phyloP scores from a whole-genome alignment of 2,329 filamentous ascomycete species.

The Chaetomiaceae sp. region DNA sequence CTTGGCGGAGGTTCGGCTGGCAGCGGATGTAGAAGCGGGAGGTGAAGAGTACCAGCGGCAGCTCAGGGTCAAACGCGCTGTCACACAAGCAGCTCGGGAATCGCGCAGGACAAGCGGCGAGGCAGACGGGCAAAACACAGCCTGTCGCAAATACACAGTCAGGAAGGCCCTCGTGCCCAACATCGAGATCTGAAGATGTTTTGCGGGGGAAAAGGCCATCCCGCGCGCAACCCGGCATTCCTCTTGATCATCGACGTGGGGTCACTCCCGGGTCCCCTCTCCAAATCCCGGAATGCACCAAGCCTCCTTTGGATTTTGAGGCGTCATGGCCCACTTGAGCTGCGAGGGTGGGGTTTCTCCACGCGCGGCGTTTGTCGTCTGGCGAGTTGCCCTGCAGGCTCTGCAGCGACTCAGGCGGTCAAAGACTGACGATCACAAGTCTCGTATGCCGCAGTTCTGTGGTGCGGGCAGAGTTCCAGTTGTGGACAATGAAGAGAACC shows the following conservation, averaged over 20 bases:
- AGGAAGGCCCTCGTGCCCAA: neutral
- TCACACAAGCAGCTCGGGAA: constrained; percentile 5
- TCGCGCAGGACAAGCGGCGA: neutral
- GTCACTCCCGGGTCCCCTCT: neutral
- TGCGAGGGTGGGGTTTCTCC: neutral
- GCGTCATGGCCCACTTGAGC: neutral
- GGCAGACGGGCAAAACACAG: neutral
- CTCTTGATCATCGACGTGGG: constrained; percentile 5
- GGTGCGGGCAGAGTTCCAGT: too few species aligned
- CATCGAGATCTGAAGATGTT: neutral
- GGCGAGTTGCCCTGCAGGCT: too few species aligned
- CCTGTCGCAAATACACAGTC: constrained; percentile 5
- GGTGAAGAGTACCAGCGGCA: neutral
- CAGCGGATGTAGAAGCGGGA: constrained; percentile 3
- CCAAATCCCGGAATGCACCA: too few species aligned
- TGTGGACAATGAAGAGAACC: too few species aligned
- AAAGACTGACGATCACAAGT: too few species aligned
- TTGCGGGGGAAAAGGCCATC: neutral
- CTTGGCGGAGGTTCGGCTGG: constrained; percentile 22
- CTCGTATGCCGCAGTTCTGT: too few species aligned
- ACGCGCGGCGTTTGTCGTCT: too few species aligned
- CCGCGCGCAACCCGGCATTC: neutral
- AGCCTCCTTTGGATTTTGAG: neutral
- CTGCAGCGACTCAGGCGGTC: too few species aligned
- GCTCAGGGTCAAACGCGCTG: neutral